Conservation (phyloP, 305 asterid species). For the Rubia tinctorum region DNA sequence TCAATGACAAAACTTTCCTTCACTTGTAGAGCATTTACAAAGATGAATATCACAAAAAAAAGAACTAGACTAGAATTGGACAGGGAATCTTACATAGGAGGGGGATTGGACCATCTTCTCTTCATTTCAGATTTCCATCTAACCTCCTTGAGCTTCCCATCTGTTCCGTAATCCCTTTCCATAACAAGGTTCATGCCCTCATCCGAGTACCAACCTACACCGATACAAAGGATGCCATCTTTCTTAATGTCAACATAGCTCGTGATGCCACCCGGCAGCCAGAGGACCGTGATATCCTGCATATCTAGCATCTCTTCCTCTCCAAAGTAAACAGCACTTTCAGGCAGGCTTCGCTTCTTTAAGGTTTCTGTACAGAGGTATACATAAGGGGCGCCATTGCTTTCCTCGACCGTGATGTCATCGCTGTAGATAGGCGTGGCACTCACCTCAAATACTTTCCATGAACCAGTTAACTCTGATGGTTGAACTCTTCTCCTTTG, state of each 20-base stretch:
- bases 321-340: constrained; percentile 57
- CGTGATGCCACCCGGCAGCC: constrained; percentile 97
- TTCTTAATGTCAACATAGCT: constrained; percentile 82
- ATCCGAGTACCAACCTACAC: constrained; percentile 93
- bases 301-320: constrained; percentile 90
- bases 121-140: constrained; percentile 89
- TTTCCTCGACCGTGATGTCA: constrained; percentile 41
- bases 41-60: not conserved
- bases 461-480: constrained; percentile 76
- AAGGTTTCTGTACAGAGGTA: constrained; percentile 85
- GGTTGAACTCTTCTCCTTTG: constrained; percentile 92
- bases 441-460: constrained; percentile 96
- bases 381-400: constrained; percentile 42
- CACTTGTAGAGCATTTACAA: not conserved
- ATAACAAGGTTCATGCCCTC: constrained; percentile 92
- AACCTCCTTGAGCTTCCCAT: constrained; percentile 93
- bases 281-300: constrained; percentile 77
- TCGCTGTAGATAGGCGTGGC: constrained; percentile 76
- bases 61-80: not conserved
- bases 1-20: not conserved
- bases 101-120: constrained; percentile 94
- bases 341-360: constrained; percentile 83
- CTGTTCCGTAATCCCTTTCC: constrained; percentile 94
- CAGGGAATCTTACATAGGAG: constrained; percentile 51
- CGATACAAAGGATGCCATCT: constrained; percentile 83